These are phyloP conservation scores for Bretschneidera sinensis DNA, from an alignment of 345 rosid species.

Conservation along the genomic window DNA sequence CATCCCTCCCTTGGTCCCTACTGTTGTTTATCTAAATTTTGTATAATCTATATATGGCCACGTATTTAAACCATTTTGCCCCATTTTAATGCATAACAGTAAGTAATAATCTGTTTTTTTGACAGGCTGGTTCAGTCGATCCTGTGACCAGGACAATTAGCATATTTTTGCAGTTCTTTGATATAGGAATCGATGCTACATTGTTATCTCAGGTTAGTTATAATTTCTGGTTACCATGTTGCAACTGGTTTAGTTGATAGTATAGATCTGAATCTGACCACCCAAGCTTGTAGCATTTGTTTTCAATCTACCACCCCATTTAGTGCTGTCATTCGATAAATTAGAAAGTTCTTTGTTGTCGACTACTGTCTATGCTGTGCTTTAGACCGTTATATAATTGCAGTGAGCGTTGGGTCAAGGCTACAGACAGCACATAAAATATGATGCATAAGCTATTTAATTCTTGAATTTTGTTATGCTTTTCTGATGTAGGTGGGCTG, in stretches of 20 bases:
- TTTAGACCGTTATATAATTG: not conserved
- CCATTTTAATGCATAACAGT: constrained; percentile 4
- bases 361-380: not conserved
- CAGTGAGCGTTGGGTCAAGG: not conserved
- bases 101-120: constrained; percentile 25
- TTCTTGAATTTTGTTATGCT: not conserved
- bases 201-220: constrained; percentile 80
- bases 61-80: constrained; percentile 1
- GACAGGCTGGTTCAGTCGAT: constrained; percentile 92
- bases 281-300: not conserved
- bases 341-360: too few relatives aligned
- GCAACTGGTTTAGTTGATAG: not conserved
- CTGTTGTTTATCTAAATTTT: not conserved
- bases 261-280: not conserved
- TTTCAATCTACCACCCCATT: not conserved
- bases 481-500: not conserved
- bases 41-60: not conserved
- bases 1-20: constrained; percentile 8
- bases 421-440: not conserved
- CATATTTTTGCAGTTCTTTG: constrained; percentile 86
- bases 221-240: constrained; percentile 1
- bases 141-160: constrained; percentile 89
- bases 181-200: constrained; percentile 86
- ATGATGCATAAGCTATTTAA: not conserved
- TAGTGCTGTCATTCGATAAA: too few relatives aligned